Base-by-base conservation (phyloP, 1,284 basidiomycete genomes). In the Acaromyces ingoldii region DNA sequence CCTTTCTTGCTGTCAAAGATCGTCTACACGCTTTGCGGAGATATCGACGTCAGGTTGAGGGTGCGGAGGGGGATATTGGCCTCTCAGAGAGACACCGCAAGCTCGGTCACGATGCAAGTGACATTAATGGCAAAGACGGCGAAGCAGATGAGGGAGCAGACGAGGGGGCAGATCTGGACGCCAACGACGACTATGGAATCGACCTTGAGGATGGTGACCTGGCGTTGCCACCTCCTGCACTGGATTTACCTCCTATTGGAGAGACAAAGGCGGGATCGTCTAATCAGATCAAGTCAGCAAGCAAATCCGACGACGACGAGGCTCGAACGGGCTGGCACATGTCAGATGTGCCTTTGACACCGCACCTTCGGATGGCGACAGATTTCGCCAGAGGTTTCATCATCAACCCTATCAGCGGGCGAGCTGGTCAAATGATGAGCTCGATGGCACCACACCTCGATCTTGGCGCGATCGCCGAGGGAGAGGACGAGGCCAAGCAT, bases 261-360 rank as follows among this genome's bases (percentile, higher is more conserved):
- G n/a, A n/a, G n/a, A n/a, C n/a, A 33, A 28, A 47, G 40, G 25
- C 29, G 7, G 11, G 31, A 11, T 41, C 29, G 10, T 31, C 41
- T 15, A 17, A 19, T 45, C 53, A 13, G 22, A 24, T 10, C 45
- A 28, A 3, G 28, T 19, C 25, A 46, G 28, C 5, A 21, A 33
- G 17, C 11, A 41, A 24, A 3, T 17, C 19, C 25, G 26, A 30
- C 13, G 24, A 9, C 15, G 52, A 65, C 15, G 70, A 74, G 41
- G 48, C 49, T 11, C 50, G 48, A 19, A 71, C 69, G 1, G 69
- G 67, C 15, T 55, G 66, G 19, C 65, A 69, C 43, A 67, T 74
- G 39, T 65, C 63, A 6, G 72, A 74, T 51, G 56, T 74, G 49
- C 72, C 72, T 2, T 50, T 74, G 4, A 68, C 70, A 30, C 70